phyloP scores from a whole-genome alignment of 805 yeast genomes.

The Hanseniaspora lachancei region DNA sequence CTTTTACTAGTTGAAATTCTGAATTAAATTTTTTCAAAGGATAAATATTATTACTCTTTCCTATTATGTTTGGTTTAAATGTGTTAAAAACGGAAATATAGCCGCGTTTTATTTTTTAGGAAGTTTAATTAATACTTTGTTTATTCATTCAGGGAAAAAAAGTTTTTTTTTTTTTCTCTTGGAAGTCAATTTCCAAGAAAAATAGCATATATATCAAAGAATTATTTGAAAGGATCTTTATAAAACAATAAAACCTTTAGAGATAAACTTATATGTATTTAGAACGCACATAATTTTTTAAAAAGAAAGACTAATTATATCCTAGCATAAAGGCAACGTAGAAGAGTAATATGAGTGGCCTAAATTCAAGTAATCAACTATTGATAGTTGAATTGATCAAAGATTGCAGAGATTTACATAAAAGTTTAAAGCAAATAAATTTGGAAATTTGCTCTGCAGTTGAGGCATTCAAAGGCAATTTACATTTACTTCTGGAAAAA shows the following conservation, averaged over 20 bases:
- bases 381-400: conserved; percentile 13
- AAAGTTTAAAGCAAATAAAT: conserved; percentile 13
- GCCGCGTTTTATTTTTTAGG: not conserved
- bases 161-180: not conserved
- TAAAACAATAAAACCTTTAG: too few species aligned
- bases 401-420: conserved; percentile 19
- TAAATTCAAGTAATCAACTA: not conserved
- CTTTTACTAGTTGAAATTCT: too few species aligned
- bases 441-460: not conserved
- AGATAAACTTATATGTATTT: too few species aligned
- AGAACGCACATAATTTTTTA: too few species aligned
- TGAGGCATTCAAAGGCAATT: conserved; percentile 13
- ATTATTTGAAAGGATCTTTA: too few species aligned
- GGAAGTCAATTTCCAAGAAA: not conserved
- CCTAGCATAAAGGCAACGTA: too few species aligned
- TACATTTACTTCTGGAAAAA: conserved; percentile 23
- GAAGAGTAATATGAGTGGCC: not conserved
- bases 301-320: not conserved
- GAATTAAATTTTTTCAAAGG: too few species aligned
- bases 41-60: too few species aligned
- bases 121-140: not conserved
- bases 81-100: too few species aligned
- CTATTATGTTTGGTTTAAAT: not conserved
- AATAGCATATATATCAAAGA: not conserved
- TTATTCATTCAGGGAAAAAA: not conserved